Conservation (phyloP, 2,329 filamentous ascomycete species). For the Endothia cerciana region DNA sequence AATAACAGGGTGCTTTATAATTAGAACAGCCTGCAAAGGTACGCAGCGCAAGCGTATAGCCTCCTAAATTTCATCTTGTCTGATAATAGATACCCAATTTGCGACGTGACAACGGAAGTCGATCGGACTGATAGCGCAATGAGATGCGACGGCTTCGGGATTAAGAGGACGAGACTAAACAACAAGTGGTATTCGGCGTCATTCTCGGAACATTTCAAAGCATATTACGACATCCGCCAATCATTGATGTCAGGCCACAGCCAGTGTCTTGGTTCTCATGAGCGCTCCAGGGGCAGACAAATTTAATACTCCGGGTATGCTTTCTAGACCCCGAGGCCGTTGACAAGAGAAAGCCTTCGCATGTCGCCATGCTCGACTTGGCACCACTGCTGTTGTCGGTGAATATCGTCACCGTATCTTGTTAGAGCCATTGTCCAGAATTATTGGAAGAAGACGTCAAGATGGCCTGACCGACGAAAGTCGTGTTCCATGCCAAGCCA, state of each 20-base stretch:
- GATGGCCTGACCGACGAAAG: too few species aligned
- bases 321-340: neutral
- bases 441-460: neutral
- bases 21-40: neutral
- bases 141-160: neutral
- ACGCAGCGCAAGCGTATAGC: neutral
- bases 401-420: neutral
- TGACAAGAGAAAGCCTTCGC: neutral
- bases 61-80: neutral
- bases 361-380: neutral
- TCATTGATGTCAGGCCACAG: neutral
- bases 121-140: neutral
- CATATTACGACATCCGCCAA: neutral
- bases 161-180: neutral
- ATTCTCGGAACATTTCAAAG: neutral
- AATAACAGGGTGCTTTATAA: neutral
- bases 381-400: neutral
- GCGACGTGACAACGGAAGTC: neutral
- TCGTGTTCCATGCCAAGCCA: neutral
- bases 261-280: neutral
- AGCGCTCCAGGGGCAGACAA: neutral
- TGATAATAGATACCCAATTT: neutral
- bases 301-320: neutral
- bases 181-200: conserved; percentile 4
- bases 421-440: neutral